Evolutionary conservation across 2,329 filamentous ascomycete genomes (phyloP).

Genomic region (Nothopassalora personata): DNA sequence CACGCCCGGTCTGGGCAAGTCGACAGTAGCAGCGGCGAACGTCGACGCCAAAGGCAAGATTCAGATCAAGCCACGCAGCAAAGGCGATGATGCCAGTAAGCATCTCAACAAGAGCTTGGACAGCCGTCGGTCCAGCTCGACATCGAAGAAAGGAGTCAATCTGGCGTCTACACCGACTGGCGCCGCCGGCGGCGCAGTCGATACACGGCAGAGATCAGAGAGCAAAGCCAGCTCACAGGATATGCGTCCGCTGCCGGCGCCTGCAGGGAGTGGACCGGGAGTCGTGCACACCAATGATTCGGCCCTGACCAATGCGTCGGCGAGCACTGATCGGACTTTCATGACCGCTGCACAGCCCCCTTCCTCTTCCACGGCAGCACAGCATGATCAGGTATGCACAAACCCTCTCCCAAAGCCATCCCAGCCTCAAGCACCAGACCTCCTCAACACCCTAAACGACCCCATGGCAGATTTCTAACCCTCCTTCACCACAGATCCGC

Average conservation of each 20-base stretch:
- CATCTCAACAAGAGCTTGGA: slow-evolving; percentile 76
- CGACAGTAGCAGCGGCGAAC: slow-evolving; percentile 80
- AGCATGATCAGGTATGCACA: slow-evolving; percentile 39
- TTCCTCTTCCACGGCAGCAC: slow-evolving; percentile 24
- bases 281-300: slow-evolving; percentile 7
- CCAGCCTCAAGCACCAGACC: slow-evolving; percentile 2
- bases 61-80: slow-evolving; percentile 40
- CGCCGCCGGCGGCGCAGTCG: slow-evolving; percentile 7
- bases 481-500: slow-evolving; percentile 12
- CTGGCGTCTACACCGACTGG: slow-evolving; percentile 14
- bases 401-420: slow-evolving; percentile 2
- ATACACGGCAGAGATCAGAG: slow-evolving; percentile 18
- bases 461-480: slow-evolving; percentile 1
- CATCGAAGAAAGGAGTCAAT: slow-evolving; percentile 68
- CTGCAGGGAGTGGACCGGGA: slow-evolving; percentile 15
- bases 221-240: slow-evolving; percentile 20
- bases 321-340: not conserved
- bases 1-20: slow-evolving; percentile 88
- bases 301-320: slow-evolving; percentile 19
- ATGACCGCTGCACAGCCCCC: not conserved
- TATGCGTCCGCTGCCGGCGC: slow-evolving; percentile 11
- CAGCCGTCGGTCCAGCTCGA: slow-evolving; percentile 81
- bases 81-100: slow-evolving; percentile 43
- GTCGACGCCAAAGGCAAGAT: slow-evolving; percentile 76
- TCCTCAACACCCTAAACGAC: slow-evolving; percentile 1